Percentiles rank a stretch among this genome's conserved stretches.
These are phyloP conservation scores for Citrus cavaleriei DNA, from an alignment of 345 rosid genomes.

Conservation along the genomic window DNA sequence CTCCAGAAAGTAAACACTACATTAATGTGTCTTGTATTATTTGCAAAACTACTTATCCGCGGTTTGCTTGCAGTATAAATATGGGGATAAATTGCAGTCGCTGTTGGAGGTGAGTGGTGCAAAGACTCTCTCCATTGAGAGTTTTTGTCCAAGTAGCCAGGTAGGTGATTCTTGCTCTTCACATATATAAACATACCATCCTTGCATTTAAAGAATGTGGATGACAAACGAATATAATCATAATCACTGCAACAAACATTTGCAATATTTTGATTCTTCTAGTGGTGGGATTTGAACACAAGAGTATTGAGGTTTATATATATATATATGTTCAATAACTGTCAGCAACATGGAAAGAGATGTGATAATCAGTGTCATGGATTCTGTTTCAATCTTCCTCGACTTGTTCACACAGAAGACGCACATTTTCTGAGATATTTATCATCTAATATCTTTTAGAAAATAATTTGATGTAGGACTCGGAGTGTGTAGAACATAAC, in stretches of 20 bases:
- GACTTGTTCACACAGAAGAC: not conserved
- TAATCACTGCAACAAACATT: not conserved
- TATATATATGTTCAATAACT: not conserved
- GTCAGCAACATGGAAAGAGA: not conserved
- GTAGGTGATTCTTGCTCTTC: constrained; percentile 31
- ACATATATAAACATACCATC: not conserved
- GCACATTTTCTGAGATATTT: not conserved
- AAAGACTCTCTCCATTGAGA: constrained; percentile 44
- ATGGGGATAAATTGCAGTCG: constrained; percentile 46
- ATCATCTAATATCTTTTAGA: not conserved
- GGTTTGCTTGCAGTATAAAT: constrained; percentile 57
- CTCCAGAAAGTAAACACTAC: too few relatives aligned
- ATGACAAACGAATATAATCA: not conserved
- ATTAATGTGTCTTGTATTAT: not conserved
- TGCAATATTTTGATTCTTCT: not conserved
- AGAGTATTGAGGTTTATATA: not conserved
- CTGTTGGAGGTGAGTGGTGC: constrained; percentile 59
- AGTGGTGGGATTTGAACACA: not conserved
- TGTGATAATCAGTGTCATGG: too few relatives aligned
- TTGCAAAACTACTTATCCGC: not conserved
- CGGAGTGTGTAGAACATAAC: constrained; percentile 38
- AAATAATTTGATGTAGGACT: constrained; percentile 37
- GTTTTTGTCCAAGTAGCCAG: constrained; percentile 60
- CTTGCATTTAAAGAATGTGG: not conserved
- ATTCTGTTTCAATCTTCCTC: not conserved